These are phyloP conservation scores for Kuraishia cidri DNA, from an alignment of 805 yeast species.

Conservation along the genomic window DNA sequence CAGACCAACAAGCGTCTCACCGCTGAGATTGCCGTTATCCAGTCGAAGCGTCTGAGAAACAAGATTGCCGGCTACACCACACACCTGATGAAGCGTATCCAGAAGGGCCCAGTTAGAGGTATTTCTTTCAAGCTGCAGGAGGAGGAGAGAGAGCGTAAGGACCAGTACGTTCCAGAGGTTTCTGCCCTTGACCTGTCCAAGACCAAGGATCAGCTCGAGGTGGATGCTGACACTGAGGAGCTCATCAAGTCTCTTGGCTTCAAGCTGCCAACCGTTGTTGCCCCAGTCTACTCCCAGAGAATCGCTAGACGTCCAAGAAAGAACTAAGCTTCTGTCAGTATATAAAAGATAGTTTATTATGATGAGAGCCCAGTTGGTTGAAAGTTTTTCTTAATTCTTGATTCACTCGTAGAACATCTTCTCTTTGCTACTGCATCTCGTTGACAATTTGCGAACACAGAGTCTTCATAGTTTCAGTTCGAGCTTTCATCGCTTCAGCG, in stretches of 20 bases:
- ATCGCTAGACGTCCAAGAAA: conserved; percentile 85
- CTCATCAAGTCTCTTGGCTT: conserved; percentile 91
- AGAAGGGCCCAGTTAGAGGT: conserved; percentile 99
- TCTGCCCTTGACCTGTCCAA: conserved; percentile 98
- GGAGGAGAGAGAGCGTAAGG: conserved; percentile 99
- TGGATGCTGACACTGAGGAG: conserved; percentile 94
- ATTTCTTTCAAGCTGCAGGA: conserved; percentile 99
- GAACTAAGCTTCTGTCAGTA: conserved; percentile 45
- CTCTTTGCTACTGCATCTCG: too few species aligned
- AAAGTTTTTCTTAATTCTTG: too few species aligned
- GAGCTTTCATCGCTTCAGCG: conserved; percentile 9
- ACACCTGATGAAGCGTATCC: conserved; percentile 99
- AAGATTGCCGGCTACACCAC: conserved; percentile 99
- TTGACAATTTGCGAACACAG: too few species aligned
- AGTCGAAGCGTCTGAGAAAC: conserved; percentile 99
- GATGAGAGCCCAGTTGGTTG: too few species aligned
- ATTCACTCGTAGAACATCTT: too few species aligned
- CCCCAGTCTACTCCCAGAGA: conserved; percentile 84
- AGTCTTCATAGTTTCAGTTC: too few species aligned
- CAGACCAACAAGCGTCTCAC: conserved; percentile 99
- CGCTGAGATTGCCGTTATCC: conserved; percentile 97
- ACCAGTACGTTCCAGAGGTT: conserved; percentile 99
- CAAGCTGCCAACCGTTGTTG: conserved; percentile 79
- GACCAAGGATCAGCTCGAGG: conserved; percentile 93
- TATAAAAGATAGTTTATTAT: too few species aligned